These are phyloP conservation scores for Corynascus novoguineensis DNA, from an alignment of 495 filamentous ascomycete species.

Conservation along the genomic window DNA sequence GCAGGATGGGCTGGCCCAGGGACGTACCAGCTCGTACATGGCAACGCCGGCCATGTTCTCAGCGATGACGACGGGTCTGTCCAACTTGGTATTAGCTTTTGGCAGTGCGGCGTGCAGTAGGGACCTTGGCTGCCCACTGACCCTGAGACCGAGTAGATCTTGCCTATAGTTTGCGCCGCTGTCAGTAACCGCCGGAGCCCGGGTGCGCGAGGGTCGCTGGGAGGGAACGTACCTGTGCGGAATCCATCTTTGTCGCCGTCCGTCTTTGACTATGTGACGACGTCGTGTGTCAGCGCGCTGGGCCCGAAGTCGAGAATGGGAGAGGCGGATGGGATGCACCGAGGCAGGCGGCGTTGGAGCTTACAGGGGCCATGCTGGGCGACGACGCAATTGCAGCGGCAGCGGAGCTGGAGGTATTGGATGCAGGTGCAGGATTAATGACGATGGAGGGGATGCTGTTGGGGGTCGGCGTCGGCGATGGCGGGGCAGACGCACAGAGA, in stretches of 20 bases:
- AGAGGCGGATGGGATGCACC: neutral
- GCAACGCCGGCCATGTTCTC: slow-evolving; percentile 98
- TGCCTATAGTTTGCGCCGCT: slow-evolving; percentile 44
- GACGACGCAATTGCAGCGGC: slow-evolving; percentile 34
- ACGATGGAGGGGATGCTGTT: slow-evolving; percentile 19
- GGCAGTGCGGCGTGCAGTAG: neutral
- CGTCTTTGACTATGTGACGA: slow-evolving; percentile 18
- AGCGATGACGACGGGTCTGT: slow-evolving; percentile 89
- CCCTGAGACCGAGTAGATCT: slow-evolving; percentile 80
- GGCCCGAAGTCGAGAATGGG: neutral
- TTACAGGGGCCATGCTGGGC: slow-evolving; percentile 59
- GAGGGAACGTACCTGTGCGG: slow-evolving; percentile 29
- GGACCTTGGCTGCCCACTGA: slow-evolving; percentile 37
- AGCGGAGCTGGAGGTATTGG: slow-evolving; percentile 24
- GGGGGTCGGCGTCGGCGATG: slow-evolving; percentile 19
- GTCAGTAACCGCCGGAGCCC: slow-evolving; percentile 22
- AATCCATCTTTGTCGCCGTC: slow-evolving; percentile 37
- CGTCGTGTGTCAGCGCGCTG: neutral
- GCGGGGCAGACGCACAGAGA: slow-evolving; percentile 26
- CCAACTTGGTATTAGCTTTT: slow-evolving; percentile 24
- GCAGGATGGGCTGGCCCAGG: slow-evolving; percentile 24
- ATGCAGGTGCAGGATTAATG: slow-evolving; percentile 23
- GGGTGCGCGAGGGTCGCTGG: neutral
- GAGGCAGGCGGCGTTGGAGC: slow-evolving; percentile 19
- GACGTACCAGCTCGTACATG: slow-evolving; percentile 88